Conservation (phyloP, 495 filamentous ascomycete genomes). For the Talaromyces nanjingensis region DNA sequence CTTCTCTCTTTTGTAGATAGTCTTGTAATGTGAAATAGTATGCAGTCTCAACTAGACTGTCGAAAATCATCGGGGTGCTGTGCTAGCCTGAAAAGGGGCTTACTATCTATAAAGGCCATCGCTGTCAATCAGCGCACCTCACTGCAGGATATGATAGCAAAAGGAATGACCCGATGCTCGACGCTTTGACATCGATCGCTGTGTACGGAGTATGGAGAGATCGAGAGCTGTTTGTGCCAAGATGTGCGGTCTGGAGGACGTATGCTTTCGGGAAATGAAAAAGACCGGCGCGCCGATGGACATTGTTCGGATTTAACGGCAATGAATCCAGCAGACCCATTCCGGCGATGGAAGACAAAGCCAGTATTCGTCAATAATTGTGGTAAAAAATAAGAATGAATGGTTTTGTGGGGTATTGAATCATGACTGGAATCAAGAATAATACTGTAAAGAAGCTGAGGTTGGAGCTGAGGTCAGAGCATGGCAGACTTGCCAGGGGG, state of each 20-base stretch:
- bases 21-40: background rate
- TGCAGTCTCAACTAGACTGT: background rate
- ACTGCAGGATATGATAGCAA: background rate
- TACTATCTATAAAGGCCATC: background rate
- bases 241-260: background rate
- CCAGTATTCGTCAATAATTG: background rate
- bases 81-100: background rate
- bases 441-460: background rate
- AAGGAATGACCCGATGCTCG: background rate
- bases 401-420: background rate
- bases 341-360: background rate
- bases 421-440: background rate
- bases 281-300: background rate
- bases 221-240: background rate
- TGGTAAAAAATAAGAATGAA: background rate
- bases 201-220: background rate
- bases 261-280: background rate
- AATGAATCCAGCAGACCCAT: background rate
- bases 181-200: background rate
- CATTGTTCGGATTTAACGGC: background rate
- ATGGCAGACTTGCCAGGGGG: background rate
- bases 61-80: background rate
- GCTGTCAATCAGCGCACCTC: background rate
- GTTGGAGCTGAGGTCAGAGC: background rate
- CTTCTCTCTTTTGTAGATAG: background rate